Evolutionary conservation across 2,329 filamentous ascomycete species (phyloP).

Genomic region (Beauveria sp.): DNA sequence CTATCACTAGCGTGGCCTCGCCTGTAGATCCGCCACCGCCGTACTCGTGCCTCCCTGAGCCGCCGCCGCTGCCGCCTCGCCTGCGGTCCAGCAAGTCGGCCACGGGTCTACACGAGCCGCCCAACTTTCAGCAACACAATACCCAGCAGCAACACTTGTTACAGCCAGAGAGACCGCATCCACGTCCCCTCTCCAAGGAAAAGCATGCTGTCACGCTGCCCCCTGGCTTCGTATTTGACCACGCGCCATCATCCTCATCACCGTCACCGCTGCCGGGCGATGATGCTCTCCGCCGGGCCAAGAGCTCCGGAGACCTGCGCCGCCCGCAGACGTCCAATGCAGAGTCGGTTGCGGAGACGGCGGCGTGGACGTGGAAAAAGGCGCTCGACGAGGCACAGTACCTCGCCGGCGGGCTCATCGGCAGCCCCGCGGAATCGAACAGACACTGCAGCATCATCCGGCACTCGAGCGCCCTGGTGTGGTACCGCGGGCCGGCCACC

Average conservation of each 20-base stretch:
- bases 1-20: neutral
- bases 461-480: slow-evolving; percentile 56
- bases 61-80: slow-evolving; percentile 5
- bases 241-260: slow-evolving; percentile 2
- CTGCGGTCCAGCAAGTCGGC: slow-evolving; percentile 15
- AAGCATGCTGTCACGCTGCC: neutral
- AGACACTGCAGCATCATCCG: slow-evolving; percentile 60
- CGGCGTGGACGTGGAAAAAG: slow-evolving; percentile 34
- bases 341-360: too few relatives aligned
- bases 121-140: too few relatives aligned
- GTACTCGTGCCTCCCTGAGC: neutral
- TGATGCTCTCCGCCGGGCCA: slow-evolving; percentile 19
- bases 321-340: neutral
- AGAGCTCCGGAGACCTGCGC: slow-evolving; percentile 23
- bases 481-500: slow-evolving; percentile 59
- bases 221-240: slow-evolving; percentile 8
- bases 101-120: slow-evolving; percentile 8
- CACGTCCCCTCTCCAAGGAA: neutral
- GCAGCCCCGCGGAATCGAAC: slow-evolving; percentile 55
- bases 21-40: neutral
- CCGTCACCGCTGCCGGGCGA: neutral
- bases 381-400: slow-evolving; percentile 53
- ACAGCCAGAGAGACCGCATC: neutral
- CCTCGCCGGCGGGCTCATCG: slow-evolving; percentile 57
- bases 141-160: neutral